Evolutionary conservation across 2,329 filamentous ascomycete species (phyloP).

Genomic region (Penicillium sp.): DNA sequence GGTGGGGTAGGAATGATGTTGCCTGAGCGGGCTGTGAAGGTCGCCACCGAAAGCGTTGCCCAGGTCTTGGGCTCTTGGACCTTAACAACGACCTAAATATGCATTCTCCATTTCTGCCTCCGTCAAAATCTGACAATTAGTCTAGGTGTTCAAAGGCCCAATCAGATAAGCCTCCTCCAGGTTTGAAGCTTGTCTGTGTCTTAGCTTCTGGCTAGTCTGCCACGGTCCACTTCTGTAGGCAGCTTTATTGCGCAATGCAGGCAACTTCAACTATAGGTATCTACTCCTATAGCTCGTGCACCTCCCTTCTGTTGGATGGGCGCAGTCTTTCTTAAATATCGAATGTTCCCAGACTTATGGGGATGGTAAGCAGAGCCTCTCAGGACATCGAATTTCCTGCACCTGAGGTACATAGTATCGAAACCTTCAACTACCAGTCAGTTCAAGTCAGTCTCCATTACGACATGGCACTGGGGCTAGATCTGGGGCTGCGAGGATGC

Average conservation of each 20-base stretch:
- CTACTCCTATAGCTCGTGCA: too few relatives aligned
- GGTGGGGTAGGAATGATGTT: not conserved
- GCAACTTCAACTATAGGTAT: not conserved
- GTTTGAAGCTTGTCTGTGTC: not conserved
- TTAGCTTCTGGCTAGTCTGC: not conserved
- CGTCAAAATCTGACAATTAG: not conserved
- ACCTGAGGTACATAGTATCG: too few relatives aligned
- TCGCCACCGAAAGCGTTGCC: not conserved
- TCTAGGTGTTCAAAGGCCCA: not conserved
- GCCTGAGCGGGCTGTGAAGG: not conserved
- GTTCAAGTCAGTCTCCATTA: too few relatives aligned
- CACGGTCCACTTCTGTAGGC: not conserved
- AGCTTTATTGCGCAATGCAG: not conserved
- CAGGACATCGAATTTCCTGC: too few relatives aligned
- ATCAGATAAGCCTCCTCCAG: not conserved
- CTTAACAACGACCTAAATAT: not conserved
- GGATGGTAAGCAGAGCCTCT: too few relatives aligned
- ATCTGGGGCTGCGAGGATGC: too few relatives aligned
- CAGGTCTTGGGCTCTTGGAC: not conserved
- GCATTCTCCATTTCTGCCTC: not conserved
- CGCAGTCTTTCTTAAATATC: too few relatives aligned
- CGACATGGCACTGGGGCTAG: too few relatives aligned
- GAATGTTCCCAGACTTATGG: too few relatives aligned
- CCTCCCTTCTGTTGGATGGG: too few relatives aligned
- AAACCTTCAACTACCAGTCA: too few relatives aligned